These are phyloP conservation scores for Phytopythium delawarense DNA, from an alignment of 352 stramenopile genomes.

Conservation along the genomic window DNA sequence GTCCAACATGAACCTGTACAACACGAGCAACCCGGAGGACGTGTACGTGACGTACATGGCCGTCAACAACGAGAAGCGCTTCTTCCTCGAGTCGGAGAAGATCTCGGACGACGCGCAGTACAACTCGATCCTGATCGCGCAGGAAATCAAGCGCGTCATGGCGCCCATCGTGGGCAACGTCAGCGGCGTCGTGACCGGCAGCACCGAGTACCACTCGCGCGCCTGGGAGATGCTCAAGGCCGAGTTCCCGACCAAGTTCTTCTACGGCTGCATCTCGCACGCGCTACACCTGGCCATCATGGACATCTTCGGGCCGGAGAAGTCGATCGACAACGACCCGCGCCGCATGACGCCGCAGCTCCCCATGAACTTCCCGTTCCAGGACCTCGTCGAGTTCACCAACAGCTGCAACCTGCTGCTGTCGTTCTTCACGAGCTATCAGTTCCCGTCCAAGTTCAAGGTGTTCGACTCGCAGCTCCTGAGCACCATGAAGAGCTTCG, in stretches of 20 bases:
- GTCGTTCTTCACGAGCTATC: slow-evolving; percentile 79
- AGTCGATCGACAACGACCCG: slow-evolving; percentile 65
- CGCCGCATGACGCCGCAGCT: slow-evolving; percentile 58
- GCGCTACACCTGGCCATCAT: slow-evolving; percentile 76
- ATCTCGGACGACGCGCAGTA: slow-evolving; percentile 51
- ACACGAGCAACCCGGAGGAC: slow-evolving; percentile 61
- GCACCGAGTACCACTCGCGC: slow-evolving; percentile 65
- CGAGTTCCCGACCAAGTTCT: slow-evolving; percentile 84
- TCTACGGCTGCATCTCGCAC: slow-evolving; percentile 82
- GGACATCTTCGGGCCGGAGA: slow-evolving; percentile 77
- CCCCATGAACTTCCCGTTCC: slow-evolving; percentile 74
- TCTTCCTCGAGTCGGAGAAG: slow-evolving; percentile 81
- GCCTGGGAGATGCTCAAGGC: slow-evolving; percentile 83
- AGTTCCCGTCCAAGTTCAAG: slow-evolving; percentile 71
- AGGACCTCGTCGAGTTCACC: slow-evolving; percentile 75
- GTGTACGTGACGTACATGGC: slow-evolving; percentile 79
- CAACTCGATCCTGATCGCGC: slow-evolving; percentile 78
- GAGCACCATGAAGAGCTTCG: slow-evolving; percentile 76
- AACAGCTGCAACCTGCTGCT: slow-evolving; percentile 71
- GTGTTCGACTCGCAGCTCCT: slow-evolving; percentile 68
- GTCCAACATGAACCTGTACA: slow-evolving; percentile 78
- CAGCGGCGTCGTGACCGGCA: slow-evolving; percentile 71
- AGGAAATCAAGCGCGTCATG: slow-evolving; percentile 84
- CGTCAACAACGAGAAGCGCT: slow-evolving; percentile 69
- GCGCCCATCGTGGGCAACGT: slow-evolving; percentile 60